Evolutionary conservation across 2,329 filamentous ascomycete genomes (phyloP).

Genomic region (Phialophora macrospora): DNA sequence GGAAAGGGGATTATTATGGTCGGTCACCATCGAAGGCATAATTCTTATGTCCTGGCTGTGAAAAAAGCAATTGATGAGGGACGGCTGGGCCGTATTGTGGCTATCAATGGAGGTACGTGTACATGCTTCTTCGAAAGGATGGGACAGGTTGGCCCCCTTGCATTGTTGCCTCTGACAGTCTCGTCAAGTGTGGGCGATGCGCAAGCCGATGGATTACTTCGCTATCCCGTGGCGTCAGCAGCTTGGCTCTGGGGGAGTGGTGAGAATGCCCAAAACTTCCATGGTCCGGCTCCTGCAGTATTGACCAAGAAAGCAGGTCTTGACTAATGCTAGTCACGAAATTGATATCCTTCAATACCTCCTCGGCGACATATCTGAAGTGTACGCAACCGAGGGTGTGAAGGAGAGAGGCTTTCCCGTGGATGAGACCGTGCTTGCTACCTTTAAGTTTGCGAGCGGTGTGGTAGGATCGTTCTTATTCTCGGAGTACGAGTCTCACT

Average conservation of each 20-base stretch:
- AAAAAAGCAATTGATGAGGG: slow-evolving; percentile 23
- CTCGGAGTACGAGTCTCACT: slow-evolving; percentile 12
- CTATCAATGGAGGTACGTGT: slow-evolving; percentile 24
- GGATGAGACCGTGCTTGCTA: slow-evolving; percentile 27
- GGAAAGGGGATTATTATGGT: slow-evolving; percentile 22
- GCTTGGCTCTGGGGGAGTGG: slow-evolving; percentile 7
- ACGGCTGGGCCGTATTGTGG: slow-evolving; percentile 23
- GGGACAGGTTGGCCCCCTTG: no score
- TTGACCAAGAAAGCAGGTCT: slow-evolving; percentile 6
- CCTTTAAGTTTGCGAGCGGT: slow-evolving; percentile 24
- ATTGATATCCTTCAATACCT: slow-evolving; percentile 33
- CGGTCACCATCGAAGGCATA: slow-evolving; percentile 33
- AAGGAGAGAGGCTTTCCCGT: slow-evolving; percentile 11
- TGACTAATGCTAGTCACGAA: slow-evolving; percentile 36
- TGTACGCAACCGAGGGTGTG: slow-evolving; percentile 20
- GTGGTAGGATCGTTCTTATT: slow-evolving; percentile 31
- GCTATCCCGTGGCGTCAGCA: slow-evolving; percentile 7
- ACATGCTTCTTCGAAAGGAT: no score
- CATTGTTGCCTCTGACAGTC: background rate
- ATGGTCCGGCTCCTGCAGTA: background rate
- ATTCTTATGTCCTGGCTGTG: slow-evolving; percentile 26
- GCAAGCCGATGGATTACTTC: slow-evolving; percentile 31
- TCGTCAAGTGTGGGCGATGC: slow-evolving; percentile 25
- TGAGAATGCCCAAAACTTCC: background rate
- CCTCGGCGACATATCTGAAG: slow-evolving; percentile 26